phyloP scores from a whole-genome alignment of 2,329 filamentous ascomycete species.

The Trichophyton mentagrophytes region DNA sequence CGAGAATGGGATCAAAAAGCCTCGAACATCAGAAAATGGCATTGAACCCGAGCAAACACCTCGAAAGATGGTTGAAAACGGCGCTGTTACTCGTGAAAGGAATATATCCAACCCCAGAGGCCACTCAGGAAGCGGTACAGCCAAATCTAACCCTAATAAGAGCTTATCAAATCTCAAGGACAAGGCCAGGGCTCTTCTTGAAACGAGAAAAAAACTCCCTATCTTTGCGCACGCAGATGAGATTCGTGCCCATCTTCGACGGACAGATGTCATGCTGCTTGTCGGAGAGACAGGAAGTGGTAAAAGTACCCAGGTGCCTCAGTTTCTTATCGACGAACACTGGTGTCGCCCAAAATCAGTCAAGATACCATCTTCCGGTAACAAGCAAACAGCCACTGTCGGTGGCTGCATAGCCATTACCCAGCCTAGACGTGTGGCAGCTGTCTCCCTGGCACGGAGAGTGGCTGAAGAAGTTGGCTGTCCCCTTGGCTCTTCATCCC shows the following conservation, averaged over 20 bases:
- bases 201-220: slow-evolving; percentile 55
- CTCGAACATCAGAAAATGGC: background rate
- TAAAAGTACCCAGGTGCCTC: slow-evolving; percentile 92
- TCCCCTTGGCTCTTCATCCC: slow-evolving; percentile 45
- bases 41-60: background rate
- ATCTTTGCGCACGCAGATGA: slow-evolving; percentile 64
- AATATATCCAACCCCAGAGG: background rate
- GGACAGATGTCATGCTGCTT: slow-evolving; percentile 65
- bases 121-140: slow-evolving; percentile 5
- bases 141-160: slow-evolving; percentile 7
- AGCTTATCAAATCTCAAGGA: slow-evolving; percentile 23
- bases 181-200: slow-evolving; percentile 37
- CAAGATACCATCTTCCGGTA: slow-evolving; percentile 25
- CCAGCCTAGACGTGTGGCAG: slow-evolving; percentile 84
- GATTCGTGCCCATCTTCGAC: slow-evolving; percentile 52
- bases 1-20: background rate
- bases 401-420: slow-evolving; percentile 85
- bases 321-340: slow-evolving; percentile 65
- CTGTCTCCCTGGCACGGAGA: slow-evolving; percentile 76
- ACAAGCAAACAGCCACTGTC: slow-evolving; percentile 31
- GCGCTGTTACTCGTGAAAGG: background rate
- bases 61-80: background rate
- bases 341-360: slow-evolving; percentile 60
- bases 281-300: slow-evolving; percentile 92
- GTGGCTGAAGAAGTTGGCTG: slow-evolving; percentile 74